Evolutionary conservation across 164 flowering plant genomes (phyloP).

Genomic region (Houttuynia cordata): DNA sequence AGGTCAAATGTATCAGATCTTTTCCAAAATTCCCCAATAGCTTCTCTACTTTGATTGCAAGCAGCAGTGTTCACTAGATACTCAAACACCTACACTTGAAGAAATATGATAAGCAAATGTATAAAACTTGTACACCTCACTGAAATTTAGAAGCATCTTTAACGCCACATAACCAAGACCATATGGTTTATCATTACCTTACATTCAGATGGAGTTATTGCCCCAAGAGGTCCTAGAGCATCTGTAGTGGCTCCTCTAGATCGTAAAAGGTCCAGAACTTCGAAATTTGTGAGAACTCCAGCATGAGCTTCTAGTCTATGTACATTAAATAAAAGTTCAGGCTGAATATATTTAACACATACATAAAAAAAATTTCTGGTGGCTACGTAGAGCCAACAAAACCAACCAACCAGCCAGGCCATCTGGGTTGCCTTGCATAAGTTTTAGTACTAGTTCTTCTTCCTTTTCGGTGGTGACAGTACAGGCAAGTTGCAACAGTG

Average conservation of each 20-base stretch:
- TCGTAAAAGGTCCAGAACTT: conserved; percentile 63
- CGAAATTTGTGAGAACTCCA: conserved; percentile 76
- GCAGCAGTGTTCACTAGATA: conserved; percentile 53
- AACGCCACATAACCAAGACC: not conserved
- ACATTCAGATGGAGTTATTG: conserved; percentile 45
- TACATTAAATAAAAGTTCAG: not conserved
- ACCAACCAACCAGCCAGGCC: not conserved
- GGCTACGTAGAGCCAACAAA: not conserved
- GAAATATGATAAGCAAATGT: not conserved
- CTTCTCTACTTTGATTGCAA: conserved; percentile 51
- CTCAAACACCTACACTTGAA: conserved; percentile 46
- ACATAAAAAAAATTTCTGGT: not conserved
- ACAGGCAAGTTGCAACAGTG: no score
- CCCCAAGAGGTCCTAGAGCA: conserved; percentile 35
- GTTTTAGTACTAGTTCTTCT: no score
- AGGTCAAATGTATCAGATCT: conserved; percentile 38
- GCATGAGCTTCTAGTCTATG: conserved; percentile 36
- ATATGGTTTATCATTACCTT: conserved; percentile 25
- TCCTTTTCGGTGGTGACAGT: no score
- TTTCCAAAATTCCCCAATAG: conserved; percentile 29
- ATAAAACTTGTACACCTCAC: not conserved
- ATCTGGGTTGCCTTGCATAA: not conserved
- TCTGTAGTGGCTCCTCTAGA: conserved; percentile 65
- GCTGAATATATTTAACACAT: not conserved
- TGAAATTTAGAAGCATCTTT: not conserved